A percentile compares a stretch with the other conserved stretches of the same genome.
These are phyloP conservation scores for Fraxinus quadrangulata DNA, from an alignment of 257 asterid species.

Conservation along the genomic window DNA sequence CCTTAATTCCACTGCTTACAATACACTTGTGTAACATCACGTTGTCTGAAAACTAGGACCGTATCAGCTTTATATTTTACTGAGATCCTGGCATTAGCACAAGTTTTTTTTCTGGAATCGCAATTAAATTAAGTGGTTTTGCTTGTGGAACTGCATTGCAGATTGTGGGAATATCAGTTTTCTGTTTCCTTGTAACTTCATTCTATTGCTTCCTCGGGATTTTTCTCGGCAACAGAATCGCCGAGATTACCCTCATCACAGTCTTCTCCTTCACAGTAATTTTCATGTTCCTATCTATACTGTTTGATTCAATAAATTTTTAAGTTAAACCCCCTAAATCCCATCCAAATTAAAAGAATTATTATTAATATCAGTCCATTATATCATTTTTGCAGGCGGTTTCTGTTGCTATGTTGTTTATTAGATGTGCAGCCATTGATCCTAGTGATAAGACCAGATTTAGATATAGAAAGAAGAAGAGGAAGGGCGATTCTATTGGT, in stretches of 20 bases:
- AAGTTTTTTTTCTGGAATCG: background rate
- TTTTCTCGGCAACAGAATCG: slow-evolving; percentile 65
- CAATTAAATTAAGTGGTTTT: background rate
- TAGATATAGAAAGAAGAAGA: slow-evolving; percentile 61
- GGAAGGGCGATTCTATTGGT: slow-evolving; percentile 18
- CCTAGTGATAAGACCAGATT: slow-evolving; percentile 79
- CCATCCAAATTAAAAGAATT: background rate
- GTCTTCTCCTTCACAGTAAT: slow-evolving; percentile 69
- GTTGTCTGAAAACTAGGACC: background rate
- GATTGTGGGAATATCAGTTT: slow-evolving; percentile 81
- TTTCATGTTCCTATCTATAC: background rate
- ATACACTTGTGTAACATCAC: background rate
- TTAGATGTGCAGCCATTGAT: slow-evolving; percentile 78
- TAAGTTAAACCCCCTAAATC: background rate
- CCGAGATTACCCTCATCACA: slow-evolving; percentile 61
- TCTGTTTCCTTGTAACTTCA: slow-evolving; percentile 63
- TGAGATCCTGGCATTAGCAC: slow-evolving; percentile 2
- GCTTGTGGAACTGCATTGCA: slow-evolving; percentile 33
- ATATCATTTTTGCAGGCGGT: slow-evolving; percentile 47
- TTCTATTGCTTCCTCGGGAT: slow-evolving; percentile 85
- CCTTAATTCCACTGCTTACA: background rate
- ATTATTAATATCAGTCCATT: background rate
- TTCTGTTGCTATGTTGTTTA: slow-evolving; percentile 65
- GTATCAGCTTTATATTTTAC: background rate
- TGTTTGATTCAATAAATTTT: background rate